Percentiles rank a stretch among this genome's conserved stretches.
Evolutionary conservation across 331 rosid genomes (phyloP).

Genomic region (Quercus lobata): DNA sequence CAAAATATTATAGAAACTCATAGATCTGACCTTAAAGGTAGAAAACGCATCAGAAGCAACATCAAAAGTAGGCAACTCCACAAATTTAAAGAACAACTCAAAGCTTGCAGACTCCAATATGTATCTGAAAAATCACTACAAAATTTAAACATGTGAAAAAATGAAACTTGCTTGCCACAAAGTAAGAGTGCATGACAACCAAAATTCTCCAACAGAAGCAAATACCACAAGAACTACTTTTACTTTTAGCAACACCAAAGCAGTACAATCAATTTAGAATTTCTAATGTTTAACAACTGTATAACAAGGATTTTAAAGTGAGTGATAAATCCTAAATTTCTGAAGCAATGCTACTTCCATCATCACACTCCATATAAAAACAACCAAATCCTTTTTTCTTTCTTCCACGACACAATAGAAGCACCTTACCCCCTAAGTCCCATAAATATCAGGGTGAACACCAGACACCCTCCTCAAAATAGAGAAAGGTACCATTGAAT

Average conservation of each 20-base stretch:
- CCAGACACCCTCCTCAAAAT: not conserved
- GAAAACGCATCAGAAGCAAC: slow-evolving; percentile 96
- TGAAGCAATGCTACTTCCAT: not conserved
- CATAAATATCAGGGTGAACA: not conserved
- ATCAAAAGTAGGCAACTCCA: slow-evolving; percentile 89
- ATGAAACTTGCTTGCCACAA: slow-evolving; percentile 19
- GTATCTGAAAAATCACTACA: slow-evolving; percentile 66
- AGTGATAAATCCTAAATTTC: not conserved
- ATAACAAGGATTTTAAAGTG: not conserved
- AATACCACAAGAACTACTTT: not conserved
- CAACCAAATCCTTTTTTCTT: not conserved
- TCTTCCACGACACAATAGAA: not conserved
- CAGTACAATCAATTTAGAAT: not conserved
- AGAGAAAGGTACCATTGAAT: not conserved
- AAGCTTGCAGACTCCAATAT: slow-evolving; percentile 94
- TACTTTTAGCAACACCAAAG: not conserved
- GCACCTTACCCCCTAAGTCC: not conserved
- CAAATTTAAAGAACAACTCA: slow-evolving; percentile 86
- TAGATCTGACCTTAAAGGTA: slow-evolving; percentile 78
- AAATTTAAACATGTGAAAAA: slow-evolving; percentile 31
- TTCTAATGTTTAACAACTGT: not conserved
- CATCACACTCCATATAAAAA: not conserved
- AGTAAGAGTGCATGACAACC: slow-evolving; percentile 13
- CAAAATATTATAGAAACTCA: not conserved
- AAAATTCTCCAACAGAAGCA: not conserved